Evolutionary conservation across 202 grass and related monocot genomes (phyloP), one percentile per base, ranked within the genome.

Genomic region (Panicum hallii): DNA sequence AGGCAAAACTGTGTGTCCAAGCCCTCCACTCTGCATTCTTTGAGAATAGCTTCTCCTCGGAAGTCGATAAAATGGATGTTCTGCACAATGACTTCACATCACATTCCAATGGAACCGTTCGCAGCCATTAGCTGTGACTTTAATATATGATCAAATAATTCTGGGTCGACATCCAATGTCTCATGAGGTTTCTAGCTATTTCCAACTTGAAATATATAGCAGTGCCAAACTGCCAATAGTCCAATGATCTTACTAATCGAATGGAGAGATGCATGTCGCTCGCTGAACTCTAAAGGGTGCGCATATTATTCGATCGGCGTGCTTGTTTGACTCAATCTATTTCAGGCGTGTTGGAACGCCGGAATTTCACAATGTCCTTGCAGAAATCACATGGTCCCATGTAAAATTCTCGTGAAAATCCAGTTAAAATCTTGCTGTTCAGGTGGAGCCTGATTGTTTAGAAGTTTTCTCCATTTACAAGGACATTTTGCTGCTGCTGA

Each of bases 11-110:
- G 80, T 98, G 93, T 60, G 89, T 98, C 0, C 77, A 87, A 79
- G 89, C 93, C 58, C 93, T 98, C n/a, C 95, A 98, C 84, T 84
- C 91, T 15, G 87, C 95, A 14, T 98, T 98, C 77, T 95, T 98
- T 23, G 95, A 95, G 87, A 92, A 92, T 1, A 87, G 78, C 17
- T 95, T 95, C 85, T 68, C 83, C 53, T 91, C 91, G 41, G 95
- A 98, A 91, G 86, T 83, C 0, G 77, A 90, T 40, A 77, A 42
- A 49, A 73, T 53, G 9, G 76, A 87, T 26, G 54, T 74, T 84
- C 63, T 56, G 38, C 74, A 49, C 9, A 63, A 89, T 34, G 74
- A 69, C 11, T 80, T 75, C 41, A 26, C 36, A 20, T 23, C 63
- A 6, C 58, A 55, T 76, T 34, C 82, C 82, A 76, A 84, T n/a